Conservation (phyloP, 495 filamentous ascomycete species). For the Geopyxis carbonaria region DNA sequence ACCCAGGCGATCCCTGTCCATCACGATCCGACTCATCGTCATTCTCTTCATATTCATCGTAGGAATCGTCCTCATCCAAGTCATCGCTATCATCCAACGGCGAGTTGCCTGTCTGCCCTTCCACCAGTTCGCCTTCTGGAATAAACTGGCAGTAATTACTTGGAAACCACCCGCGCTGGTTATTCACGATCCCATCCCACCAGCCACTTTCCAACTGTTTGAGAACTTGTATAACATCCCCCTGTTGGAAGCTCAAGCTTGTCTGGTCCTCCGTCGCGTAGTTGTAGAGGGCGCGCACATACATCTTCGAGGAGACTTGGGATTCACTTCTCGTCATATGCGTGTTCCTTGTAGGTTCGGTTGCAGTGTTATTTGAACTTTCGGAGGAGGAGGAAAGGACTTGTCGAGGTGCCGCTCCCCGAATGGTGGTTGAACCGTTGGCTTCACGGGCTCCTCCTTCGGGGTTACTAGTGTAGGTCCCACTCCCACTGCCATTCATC, state of each 20-base stretch:
- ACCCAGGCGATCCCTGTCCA: slow-evolving; percentile 35
- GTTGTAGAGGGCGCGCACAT: slow-evolving; percentile 90
- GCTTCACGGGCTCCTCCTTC: too few relatives aligned
- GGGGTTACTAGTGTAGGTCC: too few relatives aligned
- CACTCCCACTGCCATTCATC: too few relatives aligned
- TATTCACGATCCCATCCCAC: slow-evolving; percentile 97
- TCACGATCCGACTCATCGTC: slow-evolving; percentile 47
- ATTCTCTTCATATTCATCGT: slow-evolving; percentile 53
- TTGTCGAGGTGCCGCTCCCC: too few relatives aligned
- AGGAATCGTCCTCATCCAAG: slow-evolving; percentile 46
- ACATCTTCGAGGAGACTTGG: slow-evolving; percentile 52
- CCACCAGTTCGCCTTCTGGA: slow-evolving; percentile 46
- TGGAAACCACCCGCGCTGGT: slow-evolving; percentile 90
- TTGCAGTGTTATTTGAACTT: too few relatives aligned
- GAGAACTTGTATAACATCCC: slow-evolving; percentile 93
- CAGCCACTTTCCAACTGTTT: slow-evolving; percentile 95
- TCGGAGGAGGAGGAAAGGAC: too few relatives aligned
- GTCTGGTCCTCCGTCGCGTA: slow-evolving; percentile 94
- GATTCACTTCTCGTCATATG: slow-evolving; percentile 15
- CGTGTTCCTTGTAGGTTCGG: too few relatives aligned
- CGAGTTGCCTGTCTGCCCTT: slow-evolving; percentile 33
- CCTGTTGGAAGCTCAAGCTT: slow-evolving; percentile 85
- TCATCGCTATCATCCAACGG: slow-evolving; percentile 33
- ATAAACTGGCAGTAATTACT: slow-evolving; percentile 94
- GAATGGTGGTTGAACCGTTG: too few relatives aligned